Evolutionary conservation across 192 early-diverging fungal genomes (phyloP).

Genomic region (Geranomyces michiganensis): DNA sequence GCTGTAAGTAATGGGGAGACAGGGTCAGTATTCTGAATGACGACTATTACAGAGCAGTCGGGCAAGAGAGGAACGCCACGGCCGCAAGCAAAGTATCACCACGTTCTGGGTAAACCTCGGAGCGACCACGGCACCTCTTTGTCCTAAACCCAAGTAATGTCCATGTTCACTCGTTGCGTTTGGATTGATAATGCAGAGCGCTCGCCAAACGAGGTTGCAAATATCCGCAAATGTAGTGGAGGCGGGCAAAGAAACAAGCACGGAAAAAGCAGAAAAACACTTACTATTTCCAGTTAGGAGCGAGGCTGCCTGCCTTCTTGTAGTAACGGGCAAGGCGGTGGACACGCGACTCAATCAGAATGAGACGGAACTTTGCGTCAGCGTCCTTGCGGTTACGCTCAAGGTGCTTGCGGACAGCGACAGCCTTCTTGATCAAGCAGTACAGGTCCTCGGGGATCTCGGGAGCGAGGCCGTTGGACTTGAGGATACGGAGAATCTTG

Average conservation of each 20-base stretch:
- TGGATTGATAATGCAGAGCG: neutral
- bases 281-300: conserved; percentile 98
- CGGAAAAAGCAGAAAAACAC: conserved; percentile 11
- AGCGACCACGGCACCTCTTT: too few species aligned
- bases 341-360: conserved; percentile 97
- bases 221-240: neutral
- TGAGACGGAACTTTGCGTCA: conserved; percentile 98
- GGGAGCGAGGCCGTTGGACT: conserved; percentile 93
- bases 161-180: conserved; percentile 5
- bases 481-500: conserved; percentile 99
- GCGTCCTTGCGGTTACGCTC: conserved; percentile 99
- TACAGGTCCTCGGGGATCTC: conserved; percentile 98
- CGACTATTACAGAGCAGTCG: conserved; percentile 35
- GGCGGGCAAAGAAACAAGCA: conserved; percentile 1
- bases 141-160: conserved; percentile 27
- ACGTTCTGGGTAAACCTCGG: too few species aligned
- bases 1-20: conserved; percentile 55
- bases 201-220: neutral
- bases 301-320: conserved; percentile 93
- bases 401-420: conserved; percentile 97
- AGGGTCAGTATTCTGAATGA: conserved; percentile 24
- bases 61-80: neutral
- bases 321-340: conserved; percentile 99
- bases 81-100: too few species aligned
- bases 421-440: conserved; percentile 99